Base-by-base conservation (phyloP, 2,329 filamentous ascomycete species). In the Emergomyces orientalis region DNA sequence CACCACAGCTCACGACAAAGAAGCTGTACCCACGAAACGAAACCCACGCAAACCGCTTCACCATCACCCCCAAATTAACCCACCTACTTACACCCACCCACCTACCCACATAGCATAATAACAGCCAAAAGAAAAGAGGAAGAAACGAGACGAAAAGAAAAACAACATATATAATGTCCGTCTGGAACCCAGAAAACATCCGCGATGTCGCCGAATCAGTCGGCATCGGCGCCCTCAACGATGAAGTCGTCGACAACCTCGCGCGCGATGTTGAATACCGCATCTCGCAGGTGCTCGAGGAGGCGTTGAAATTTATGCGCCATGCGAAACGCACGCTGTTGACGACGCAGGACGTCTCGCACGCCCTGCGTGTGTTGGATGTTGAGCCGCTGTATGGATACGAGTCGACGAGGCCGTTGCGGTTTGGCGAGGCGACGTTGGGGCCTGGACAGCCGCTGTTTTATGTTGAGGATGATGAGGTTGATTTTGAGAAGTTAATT, bases 401-500 rank as follows among this genome's bases (percentile, higher is more conserved):
- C 77, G 93, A 97, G 73, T 92, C 91, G 41, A 94, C 90, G 51
- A 83, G 93, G 60, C 90, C 92, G 32, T 79, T 99, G 70, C 85
- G 89, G 62, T 99, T 95, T 72, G 94, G 94, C 60, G 94, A 99
- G 76, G 94, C 94, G 2, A 95, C 90, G 63, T 80, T 99, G 65
- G 94, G 94, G 0, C 91, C 92, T 17, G 92, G 93, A 11, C 94
- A 99, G 76, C 91, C 93, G 61, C 80, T 99, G 27, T 99, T 93
- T 77, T 99, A 99, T 74, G 89, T 99, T 45, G 94, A 99, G 72
- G 94, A 99, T 74, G 94, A 99, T 73, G 94, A 99, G 79, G 88
- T 97, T 62, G 94, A 99, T 76, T 97, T 99, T 73, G 94, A 99
- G 79, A 97, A 97, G 80, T 81, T 99, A 68, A 97, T 99, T 74